Evolutionary conservation across 208 protist species (phyloP).

Genomic region (Crithidia mellificae): DNA sequence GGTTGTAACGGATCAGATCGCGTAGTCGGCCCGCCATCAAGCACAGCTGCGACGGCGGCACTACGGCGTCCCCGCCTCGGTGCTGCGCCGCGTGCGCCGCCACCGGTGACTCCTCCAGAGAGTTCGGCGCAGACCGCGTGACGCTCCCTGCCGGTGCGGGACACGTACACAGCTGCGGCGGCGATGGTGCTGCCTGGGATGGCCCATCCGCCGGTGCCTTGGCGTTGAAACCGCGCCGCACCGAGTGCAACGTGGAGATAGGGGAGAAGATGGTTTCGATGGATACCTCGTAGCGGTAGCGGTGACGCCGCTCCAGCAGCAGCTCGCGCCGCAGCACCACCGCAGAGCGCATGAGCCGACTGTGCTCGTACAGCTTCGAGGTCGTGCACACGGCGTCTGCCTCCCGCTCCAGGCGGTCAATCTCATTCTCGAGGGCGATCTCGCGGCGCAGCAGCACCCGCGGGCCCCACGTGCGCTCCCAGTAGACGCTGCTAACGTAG

Average conservation of each 20-base stretch:
- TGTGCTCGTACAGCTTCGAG: slow-evolving; percentile 42
- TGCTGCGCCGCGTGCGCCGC: background rate
- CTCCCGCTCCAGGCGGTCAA: slow-evolving; percentile 40
- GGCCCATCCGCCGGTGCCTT: background rate
- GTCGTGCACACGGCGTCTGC: slow-evolving; percentile 34
- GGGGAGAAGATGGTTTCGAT: slow-evolving; percentile 16
- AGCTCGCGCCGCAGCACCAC: slow-evolving; percentile 41
- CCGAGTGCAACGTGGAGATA: slow-evolving; percentile 5
- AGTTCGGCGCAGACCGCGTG: background rate
- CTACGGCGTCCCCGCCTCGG: background rate
- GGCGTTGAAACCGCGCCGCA: background rate
- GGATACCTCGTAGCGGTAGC: slow-evolving; percentile 24
- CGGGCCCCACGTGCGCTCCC: slow-evolving; percentile 40
- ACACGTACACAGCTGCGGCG: too few relatives aligned
- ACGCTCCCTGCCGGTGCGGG: background rate
- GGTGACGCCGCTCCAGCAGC: slow-evolving; percentile 26
- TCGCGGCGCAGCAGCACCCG: slow-evolving; percentile 51
- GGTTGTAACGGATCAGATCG: slow-evolving; percentile 18
- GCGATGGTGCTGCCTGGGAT: too few relatives aligned
- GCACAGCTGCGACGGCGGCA: background rate
- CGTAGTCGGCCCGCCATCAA: background rate
- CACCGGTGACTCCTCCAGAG: background rate
- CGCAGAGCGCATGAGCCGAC: slow-evolving; percentile 35
- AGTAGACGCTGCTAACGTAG: slow-evolving; percentile 41
- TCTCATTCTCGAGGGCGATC: slow-evolving; percentile 35